phyloP scores from a whole-genome alignment of 345 rosid genomes.

The Alliaria petiolata region DNA sequence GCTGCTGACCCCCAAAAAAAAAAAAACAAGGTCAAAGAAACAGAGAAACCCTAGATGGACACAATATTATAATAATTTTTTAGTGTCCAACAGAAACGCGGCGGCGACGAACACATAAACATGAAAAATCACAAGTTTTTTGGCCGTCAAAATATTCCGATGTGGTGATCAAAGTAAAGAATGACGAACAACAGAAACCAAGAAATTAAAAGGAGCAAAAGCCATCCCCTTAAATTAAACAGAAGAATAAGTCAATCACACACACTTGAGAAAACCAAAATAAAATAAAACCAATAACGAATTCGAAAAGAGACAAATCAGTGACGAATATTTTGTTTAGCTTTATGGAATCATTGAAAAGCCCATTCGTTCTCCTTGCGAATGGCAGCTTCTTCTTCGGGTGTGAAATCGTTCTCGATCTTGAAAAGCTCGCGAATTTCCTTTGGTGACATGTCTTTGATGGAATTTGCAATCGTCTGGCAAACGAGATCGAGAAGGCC shows the following conservation, averaged over 20 bases:
- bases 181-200: background rate
- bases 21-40: background rate
- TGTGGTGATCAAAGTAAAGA: too few species aligned
- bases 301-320: background rate
- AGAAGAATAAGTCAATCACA: background rate
- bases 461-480: conserved; percentile 55
- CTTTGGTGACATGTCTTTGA: conserved; percentile 46
- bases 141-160: background rate
- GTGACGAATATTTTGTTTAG: background rate
- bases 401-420: conserved; percentile 47
- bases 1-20: too few species aligned
- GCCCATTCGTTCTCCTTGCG: conserved; percentile 65
- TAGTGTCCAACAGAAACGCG: background rate
- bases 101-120: background rate
- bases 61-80: background rate
- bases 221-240: background rate
- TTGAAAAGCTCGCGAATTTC: conserved; percentile 49
- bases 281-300: background rate
- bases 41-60: background rate
- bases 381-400: conserved; percentile 52
- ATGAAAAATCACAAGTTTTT: background rate
- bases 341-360: conserved; percentile 34
- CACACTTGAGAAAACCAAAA: background rate
- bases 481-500: conserved; percentile 49
- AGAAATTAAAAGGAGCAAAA: background rate